Evolutionary conservation across 2,329 filamentous ascomycete species (phyloP).

Genomic region (Pezicula radicicola): DNA sequence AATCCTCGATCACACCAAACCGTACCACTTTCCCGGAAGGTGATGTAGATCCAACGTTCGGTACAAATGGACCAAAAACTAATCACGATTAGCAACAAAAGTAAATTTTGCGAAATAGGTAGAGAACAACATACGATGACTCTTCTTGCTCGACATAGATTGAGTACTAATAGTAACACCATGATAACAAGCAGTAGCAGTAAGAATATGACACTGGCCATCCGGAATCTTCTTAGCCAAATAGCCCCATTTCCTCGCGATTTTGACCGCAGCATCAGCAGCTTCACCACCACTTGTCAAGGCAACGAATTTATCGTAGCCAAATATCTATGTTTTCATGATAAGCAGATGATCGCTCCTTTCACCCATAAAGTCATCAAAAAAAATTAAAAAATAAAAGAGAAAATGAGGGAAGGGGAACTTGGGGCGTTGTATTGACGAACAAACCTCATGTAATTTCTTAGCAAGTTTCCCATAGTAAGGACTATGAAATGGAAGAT

Average conservation of each 20-base stretch:
- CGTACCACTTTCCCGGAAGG: conserved; percentile 4
- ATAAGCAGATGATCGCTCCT: neutral
- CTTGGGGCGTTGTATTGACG: too few species aligned
- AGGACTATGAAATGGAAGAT: neutral
- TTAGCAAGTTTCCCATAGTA: conserved; percentile 1
- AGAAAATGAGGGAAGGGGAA: too few species aligned
- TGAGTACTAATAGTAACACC: conserved; percentile 1
- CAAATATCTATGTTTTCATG: conserved; percentile 3
- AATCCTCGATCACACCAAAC: neutral
- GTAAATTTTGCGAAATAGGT: neutral
- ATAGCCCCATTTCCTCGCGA: conserved; percentile 8
- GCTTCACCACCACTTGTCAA: conserved; percentile 6
- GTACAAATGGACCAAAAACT: conserved; percentile 6
- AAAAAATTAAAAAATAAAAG: too few species aligned
- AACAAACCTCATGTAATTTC: conserved; percentile 1
- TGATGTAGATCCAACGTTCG: conserved; percentile 1
- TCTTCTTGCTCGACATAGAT: neutral
- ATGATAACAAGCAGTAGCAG: conserved; percentile 4
- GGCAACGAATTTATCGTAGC: conserved; percentile 9
- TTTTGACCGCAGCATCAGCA: conserved; percentile 8
- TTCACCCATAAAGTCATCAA: too few species aligned
- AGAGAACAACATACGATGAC: neutral
- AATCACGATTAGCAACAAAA: neutral
- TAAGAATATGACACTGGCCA: conserved; percentile 5
- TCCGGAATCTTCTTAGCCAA: conserved; percentile 4